Percentiles rank a stretch among this genome's conserved stretches.
Conservation (phyloP, 139 green algal genomes). For the Trebouxia sp. region DNA sequence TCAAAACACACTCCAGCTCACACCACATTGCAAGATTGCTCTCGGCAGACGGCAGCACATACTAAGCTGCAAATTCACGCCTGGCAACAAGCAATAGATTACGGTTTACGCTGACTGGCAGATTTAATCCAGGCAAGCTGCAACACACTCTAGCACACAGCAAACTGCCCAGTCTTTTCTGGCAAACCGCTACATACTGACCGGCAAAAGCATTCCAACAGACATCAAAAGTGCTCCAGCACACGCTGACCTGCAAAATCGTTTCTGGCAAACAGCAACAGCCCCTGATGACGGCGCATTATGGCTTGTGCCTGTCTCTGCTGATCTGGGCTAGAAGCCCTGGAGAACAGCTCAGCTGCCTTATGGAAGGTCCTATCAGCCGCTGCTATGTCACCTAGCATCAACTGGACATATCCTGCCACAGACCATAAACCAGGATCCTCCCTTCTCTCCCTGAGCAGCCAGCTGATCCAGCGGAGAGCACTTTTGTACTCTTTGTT, state of each 20-base stretch:
- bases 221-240: no score
- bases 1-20: no score
- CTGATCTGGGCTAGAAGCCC: neutral
- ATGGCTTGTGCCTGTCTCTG: neutral
- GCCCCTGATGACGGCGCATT: constrained; percentile 32
- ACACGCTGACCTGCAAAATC: constrained; percentile 39
- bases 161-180: no score
- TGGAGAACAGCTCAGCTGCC: constrained; percentile 11
- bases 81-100: no score
- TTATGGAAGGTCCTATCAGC: constrained; percentile 29
- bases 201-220: no score
- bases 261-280: constrained; percentile 37
- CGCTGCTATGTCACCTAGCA: constrained; percentile 36
- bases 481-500: constrained; percentile 25
- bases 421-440: constrained; percentile 24
- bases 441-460: neutral
- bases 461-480: constrained; percentile 34
- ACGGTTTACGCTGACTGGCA: no score
- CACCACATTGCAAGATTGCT: no score
- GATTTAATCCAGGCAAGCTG: no score
- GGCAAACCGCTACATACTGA: no score
- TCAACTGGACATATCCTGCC: constrained; percentile 34
- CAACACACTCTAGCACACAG: no score
- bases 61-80: no score
- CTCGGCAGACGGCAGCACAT: no score